Evolutionary conservation across 441 rosid species (phyloP).

Genomic region (Gossypium gossypioides): DNA sequence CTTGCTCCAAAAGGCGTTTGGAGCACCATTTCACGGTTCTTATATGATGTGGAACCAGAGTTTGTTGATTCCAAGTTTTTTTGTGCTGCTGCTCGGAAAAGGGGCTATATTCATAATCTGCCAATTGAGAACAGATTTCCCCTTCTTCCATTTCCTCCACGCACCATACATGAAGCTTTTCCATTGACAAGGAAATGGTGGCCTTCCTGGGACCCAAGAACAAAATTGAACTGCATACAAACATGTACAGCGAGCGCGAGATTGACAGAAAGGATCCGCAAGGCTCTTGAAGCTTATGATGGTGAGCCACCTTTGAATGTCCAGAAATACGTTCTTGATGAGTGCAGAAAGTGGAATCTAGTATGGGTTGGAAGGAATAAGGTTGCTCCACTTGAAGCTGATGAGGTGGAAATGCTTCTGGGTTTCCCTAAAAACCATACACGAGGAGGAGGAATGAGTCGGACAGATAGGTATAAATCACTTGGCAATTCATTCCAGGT

Average conservation of each 20-base stretch:
- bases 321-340: conserved; percentile 43
- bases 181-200: conserved; percentile 74
- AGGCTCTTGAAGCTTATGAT: conserved; percentile 35
- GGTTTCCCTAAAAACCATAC: conserved; percentile 91
- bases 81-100: conserved; percentile 81
- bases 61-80: conserved; percentile 74
- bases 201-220: conserved; percentile 79
- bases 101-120: conserved; percentile 81
- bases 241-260: conserved; percentile 58
- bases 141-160: conserved; percentile 57
- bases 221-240: conserved; percentile 61
- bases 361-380: conserved; percentile 90
- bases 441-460: conserved; percentile 73
- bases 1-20: conserved; percentile 86
- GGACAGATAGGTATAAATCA: conserved; percentile 67
- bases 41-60: conserved; percentile 65
- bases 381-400: conserved; percentile 79
- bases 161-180: conserved; percentile 57
- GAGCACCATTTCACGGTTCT: conserved; percentile 53
- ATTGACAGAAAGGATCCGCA: conserved; percentile 56
- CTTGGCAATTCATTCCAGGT: conserved; percentile 94
- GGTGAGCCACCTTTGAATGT: conserved; percentile 43
- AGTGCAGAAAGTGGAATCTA: conserved; percentile 76
- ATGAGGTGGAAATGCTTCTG: conserved; percentile 75
- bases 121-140: conserved; percentile 53